Percentiles rank a stretch among this genome's conserved stretches.
These are phyloP conservation scores for Bertia moriformis DNA, from an alignment of 2,329 filamentous ascomycete genomes.

Conservation along the genomic window DNA sequence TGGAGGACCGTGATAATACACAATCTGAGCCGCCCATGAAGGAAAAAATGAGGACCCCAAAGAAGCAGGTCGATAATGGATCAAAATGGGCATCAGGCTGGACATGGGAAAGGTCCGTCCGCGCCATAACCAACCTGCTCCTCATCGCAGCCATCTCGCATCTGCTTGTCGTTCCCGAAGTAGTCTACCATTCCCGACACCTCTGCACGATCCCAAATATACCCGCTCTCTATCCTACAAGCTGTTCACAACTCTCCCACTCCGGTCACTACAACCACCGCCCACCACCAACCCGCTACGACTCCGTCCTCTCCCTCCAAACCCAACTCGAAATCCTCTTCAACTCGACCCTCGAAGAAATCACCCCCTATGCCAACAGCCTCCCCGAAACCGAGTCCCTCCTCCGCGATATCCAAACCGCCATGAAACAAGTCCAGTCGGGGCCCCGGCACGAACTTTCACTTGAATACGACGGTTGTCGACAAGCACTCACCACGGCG, in stretches of 20 bases:
- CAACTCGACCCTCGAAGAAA: constrained; percentile 12
- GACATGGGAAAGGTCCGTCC: constrained; percentile 8
- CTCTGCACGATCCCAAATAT: constrained; percentile 8
- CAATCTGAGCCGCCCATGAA: no score
- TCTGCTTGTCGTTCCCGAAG: constrained; percentile 16
- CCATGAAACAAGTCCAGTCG: not conserved
- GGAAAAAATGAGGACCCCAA: no score
- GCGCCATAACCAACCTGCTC: constrained; percentile 2
- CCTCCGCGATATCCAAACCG: not conserved
- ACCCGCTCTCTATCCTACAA: not conserved
- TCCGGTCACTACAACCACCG: not conserved
- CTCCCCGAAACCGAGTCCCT: constrained; percentile 6
- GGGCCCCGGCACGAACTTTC: constrained; percentile 12
- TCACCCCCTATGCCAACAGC: constrained; percentile 8
- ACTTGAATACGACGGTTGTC: constrained; percentile 18
- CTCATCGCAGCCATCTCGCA: constrained; percentile 11
- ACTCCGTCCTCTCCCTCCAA: constrained; percentile 9
- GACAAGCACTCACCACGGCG: constrained; percentile 14
- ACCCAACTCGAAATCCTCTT: constrained; percentile 13
- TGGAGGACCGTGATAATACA: no score
- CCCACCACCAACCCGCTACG: constrained; percentile 1
- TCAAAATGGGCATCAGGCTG: not conserved
- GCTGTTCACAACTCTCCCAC: not conserved
- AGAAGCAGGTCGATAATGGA: no score
- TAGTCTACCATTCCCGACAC: constrained; percentile 14